phyloP scores from a whole-genome alignment of 495 filamentous ascomycete genomes.

The Penicillium herquei region DNA sequence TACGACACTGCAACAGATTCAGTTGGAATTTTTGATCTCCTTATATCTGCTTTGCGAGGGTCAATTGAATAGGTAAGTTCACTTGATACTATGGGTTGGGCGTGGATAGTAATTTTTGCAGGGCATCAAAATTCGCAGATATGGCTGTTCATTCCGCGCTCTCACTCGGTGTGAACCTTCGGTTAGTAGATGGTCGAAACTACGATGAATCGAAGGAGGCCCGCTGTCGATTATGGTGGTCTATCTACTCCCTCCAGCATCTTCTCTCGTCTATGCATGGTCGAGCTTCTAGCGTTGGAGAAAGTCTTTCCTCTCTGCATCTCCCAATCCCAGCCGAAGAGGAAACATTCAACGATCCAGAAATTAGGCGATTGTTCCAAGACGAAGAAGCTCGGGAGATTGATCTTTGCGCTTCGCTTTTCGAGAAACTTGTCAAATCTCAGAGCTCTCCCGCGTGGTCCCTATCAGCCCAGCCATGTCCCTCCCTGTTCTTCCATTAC shows the following conservation, averaged over 20 bases:
- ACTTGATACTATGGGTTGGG: not conserved
- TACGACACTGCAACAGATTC: constrained; percentile 56
- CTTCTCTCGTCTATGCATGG: constrained; percentile 58
- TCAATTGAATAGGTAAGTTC: constrained; percentile 56
- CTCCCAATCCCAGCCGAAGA: constrained; percentile 56
- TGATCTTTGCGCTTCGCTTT: constrained; percentile 32
- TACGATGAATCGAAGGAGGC: constrained; percentile 54
- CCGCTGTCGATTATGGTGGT: constrained; percentile 63
- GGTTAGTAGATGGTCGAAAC: constrained; percentile 48
- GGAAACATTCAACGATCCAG: constrained; percentile 30
- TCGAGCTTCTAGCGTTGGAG: constrained; percentile 54
- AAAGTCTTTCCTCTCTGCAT: constrained; percentile 51
- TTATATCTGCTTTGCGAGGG: constrained; percentile 57
- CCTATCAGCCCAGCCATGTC: constrained; percentile 25
- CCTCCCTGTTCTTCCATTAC: constrained; percentile 47
- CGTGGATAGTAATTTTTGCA: constrained; percentile 30
- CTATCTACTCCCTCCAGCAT: constrained; percentile 57
- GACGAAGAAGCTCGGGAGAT: constrained; percentile 10
- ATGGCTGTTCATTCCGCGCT: constrained; percentile 57
- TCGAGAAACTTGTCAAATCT: constrained; percentile 20
- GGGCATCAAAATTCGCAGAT: constrained; percentile 59
- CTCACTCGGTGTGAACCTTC: constrained; percentile 61
- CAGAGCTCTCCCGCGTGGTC: constrained; percentile 16
- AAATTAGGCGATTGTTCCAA: constrained; percentile 21
- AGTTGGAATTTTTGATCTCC: constrained; percentile 48